A percentile compares a stretch with the other conserved stretches of the same genome.
Conservation (phyloP, 2,329 filamentous ascomycete genomes). For the Penicillium olsonii region DNA sequence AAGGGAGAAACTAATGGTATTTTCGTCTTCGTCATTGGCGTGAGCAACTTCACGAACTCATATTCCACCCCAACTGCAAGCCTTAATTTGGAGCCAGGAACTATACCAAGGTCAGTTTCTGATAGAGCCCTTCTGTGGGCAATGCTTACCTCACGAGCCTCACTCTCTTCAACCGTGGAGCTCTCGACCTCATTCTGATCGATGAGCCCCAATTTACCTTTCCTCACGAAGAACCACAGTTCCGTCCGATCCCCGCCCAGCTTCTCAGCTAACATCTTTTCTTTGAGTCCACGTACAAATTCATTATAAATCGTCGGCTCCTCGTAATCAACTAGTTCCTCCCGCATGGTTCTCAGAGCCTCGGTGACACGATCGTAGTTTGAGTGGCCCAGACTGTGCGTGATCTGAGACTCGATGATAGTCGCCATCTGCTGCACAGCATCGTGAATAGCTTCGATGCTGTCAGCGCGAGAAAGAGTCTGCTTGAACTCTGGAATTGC, state of each 20-base stretch:
- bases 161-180: conserved; percentile 68
- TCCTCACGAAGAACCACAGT: conserved; percentile 76
- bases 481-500: conserved; percentile 90
- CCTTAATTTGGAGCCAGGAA: conserved; percentile 4
- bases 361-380: conserved; percentile 76
- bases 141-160: conserved; percentile 60
- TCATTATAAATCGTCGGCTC: conserved; percentile 75
- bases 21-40: too few species aligned
- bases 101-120: conserved; percentile 5
- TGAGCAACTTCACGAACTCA: not conserved
- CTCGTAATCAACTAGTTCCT: conserved; percentile 74
- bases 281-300: conserved; percentile 71
- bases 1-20: too few species aligned
- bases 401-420: conserved; percentile 70
- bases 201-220: conserved; percentile 71
- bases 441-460: conserved; percentile 63
- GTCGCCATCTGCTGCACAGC: conserved; percentile 72
- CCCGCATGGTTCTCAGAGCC: conserved; percentile 73
- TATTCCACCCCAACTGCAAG: not conserved
- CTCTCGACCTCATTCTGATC: conserved; percentile 62
- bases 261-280: conserved; percentile 66
- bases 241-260: conserved; percentile 76
- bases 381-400: conserved; percentile 71
- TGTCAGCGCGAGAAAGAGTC: conserved; percentile 62
- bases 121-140: not conserved